Evolutionary conservation across 345 rosid genomes (phyloP), one percentile per base, ranked within the genome.

Genomic region (Gossypium anomalum): DNA sequence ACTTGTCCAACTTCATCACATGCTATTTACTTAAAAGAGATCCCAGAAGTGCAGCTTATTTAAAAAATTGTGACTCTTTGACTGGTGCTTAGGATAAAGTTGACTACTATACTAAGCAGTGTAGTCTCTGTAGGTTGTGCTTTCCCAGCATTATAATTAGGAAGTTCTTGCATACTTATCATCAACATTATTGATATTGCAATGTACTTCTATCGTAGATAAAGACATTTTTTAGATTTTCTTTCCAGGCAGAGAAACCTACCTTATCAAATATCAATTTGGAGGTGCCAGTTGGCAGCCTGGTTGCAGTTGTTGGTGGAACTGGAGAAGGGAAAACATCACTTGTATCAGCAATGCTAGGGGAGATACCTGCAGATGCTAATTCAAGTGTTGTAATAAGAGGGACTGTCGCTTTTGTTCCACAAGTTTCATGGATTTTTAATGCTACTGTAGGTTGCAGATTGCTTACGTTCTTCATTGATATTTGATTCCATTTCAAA

Each of bases 301-400:
- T 95, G 70, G 90, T 91, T 70, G 99, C 98, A 19, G 69, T 95
- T 78, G 95, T 95, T 76, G 99, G 99, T 71, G 90, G 94, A 74
- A 95, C 98, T 9, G 99, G 98, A 74, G 97, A 95, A 83, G 99
- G 99, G 75, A 95, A 95, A 82, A 91, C 99, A 13, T 93, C 99
- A 14, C 93, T 95, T 75, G 75, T 91, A 75, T 95, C 97, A 1
- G 98, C 99, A 86, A 93, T 95, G 91, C 88, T 93, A 34, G 98
- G 98, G 67, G 99, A 95, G 84, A 75, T 95, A 70, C 92, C 96
- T 75, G 78, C 90, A 58, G 70, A 72, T 48, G 84, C 83, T 59
- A 86, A 83, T 62, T 59, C 99, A 69, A 75, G 75, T 17, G 89
- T 88, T 78, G 83, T 82, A 66, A 82, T 89, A 60, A 86, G 99